Evolutionary conservation across 176 grass and related monocot genomes (phyloP), one percentile per base, ranked within the genome.

Genomic region (Juncus effusus): DNA sequence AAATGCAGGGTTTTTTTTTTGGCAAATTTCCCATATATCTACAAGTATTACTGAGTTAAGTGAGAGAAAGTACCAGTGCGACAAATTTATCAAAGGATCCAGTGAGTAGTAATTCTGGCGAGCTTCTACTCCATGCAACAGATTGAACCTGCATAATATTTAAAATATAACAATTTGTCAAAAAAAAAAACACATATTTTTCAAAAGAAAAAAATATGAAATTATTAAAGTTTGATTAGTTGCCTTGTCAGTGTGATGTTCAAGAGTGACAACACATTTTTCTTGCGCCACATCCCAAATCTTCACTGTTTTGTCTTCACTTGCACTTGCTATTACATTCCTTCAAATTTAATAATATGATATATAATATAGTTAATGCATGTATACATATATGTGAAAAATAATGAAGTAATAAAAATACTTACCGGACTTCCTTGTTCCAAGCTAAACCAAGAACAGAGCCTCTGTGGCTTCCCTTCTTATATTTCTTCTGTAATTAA

Each of bases 241-340:
- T 93, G 51, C 94, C 88, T 99, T 99, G 76, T 82, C 83, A 68
- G 83, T 85, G 42, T 99, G 94, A 71, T 99, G 85, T 63, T 84
- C 64, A 16, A 89, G 56, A 56, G 88, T 99, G 36, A 84, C 68
- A 54, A 44, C 80, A 82, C 88, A 99, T 89, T 89, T 89, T 47
- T 81, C 82, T 58, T 68, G 56, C 65, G 75, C 73, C 45, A 99
- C 55, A 73, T 99, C 94, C 94, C 94, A 99, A 65, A 99, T 61
- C 65, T 89, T 99, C 19, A 92, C 63, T 40, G 88, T 85, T 51
- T 79, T 86, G 71, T 96, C 94, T 3, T 82, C 88, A 80, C 94
- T 93, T 82, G 94, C 85, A 89, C 88, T 93, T 70, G 85, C 94
- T 78, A 99, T 42, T 77, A 86, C 94, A 73, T 99, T 99, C 88